Evolutionary conservation across 768 basidiomycete species (phyloP).

Genomic region (Dioszegia hungarica): DNA sequence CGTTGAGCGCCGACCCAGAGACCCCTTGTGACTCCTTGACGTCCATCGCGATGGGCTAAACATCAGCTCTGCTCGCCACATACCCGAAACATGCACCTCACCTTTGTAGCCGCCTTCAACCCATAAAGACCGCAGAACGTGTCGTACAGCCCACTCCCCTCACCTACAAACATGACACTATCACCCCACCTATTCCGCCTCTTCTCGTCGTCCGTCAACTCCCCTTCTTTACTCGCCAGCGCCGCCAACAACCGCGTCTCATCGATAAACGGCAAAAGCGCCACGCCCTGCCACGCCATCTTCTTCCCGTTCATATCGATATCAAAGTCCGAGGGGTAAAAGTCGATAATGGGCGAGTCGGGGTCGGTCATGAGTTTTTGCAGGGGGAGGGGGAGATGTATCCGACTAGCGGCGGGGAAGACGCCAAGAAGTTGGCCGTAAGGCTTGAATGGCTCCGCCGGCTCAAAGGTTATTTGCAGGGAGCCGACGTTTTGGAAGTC

Average conservation of each 20-base stretch:
- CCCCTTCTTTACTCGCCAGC: constrained; percentile 59
- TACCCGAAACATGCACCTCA: constrained; percentile 49
- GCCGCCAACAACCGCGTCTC: constrained; percentile 73
- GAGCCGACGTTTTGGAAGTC: constrained; percentile 77
- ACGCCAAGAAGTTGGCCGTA: constrained; percentile 98
- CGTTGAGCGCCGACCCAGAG: constrained; percentile 71
- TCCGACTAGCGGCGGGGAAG: constrained; percentile 87
- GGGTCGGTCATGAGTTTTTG: constrained; percentile 80
- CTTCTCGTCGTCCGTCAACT: constrained; percentile 75
- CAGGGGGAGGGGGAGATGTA: constrained; percentile 81
- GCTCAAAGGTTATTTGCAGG: constrained; percentile 72
- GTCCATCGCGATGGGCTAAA: constrained; percentile 71
- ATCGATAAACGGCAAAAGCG: constrained; percentile 93
- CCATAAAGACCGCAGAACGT: constrained; percentile 84
- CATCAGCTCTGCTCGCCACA: not conserved
- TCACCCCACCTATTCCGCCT: constrained; percentile 79
- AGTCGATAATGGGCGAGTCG: constrained; percentile 89
- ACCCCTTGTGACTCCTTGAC: constrained; percentile 68
- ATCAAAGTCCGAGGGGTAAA: constrained; percentile 86
- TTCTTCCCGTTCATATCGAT: constrained; percentile 99
- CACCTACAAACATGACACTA: constrained; percentile 73
- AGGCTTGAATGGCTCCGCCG: constrained; percentile 87
- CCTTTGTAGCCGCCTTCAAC: constrained; percentile 75
- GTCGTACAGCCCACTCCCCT: constrained; percentile 79
- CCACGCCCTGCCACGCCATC: constrained; percentile 99